Base-by-base conservation (phyloP, 169 alveolate species). In the Cryptosporidium viatorum region DNA sequence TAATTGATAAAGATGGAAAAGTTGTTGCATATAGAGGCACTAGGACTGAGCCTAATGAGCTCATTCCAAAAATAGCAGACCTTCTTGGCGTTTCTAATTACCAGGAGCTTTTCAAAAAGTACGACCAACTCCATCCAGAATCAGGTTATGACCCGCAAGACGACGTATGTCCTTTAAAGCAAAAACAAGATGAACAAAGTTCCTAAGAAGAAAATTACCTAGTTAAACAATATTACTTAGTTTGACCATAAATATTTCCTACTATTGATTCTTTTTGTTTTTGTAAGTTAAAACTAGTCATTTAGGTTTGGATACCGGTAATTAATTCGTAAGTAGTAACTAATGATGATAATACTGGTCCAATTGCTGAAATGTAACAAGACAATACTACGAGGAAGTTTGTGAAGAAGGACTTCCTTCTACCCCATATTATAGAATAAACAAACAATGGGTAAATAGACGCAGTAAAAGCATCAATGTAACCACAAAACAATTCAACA, bases 391-490 rank as follows among this genome's bases (percentile, higher is more conserved):
- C 50, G 8, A 45, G 23, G 23, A 80, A 80, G 1, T 80, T 80
- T n/a, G 62, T 71, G 7, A 71, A 50, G 39, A 80, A 39, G 6
- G 74, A 80, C n/a, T 60, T 60, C 16, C 50, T 60, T 33, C 65
- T 80, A 10, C 62, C 59, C 89, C 89, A 80, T 41, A 80, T 26
- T 7, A 80, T 80, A 26, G 43, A 35, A 37, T 80, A 80, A 26
- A 80, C 74, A 41, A 80, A 80, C 37, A 80, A n/a, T 43, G 89
- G 89, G 52, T 80, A 80, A 4, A 80, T 80, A 2, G 89, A 59
- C 9, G 89, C 89, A 33, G 89, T 80, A 33, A 80, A 80, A 21
- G 89, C 89, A 26, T 80, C 89, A 62, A 80, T 80, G 51, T 80
- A 80, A 23, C 89, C 89, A 31, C 89, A 80, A 67, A 80, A 80